Evolutionary conservation across 208 protist species (phyloP), one percentile per base, ranked within the genome.

Genomic region (Trypanosomatidae sp.): DNA sequence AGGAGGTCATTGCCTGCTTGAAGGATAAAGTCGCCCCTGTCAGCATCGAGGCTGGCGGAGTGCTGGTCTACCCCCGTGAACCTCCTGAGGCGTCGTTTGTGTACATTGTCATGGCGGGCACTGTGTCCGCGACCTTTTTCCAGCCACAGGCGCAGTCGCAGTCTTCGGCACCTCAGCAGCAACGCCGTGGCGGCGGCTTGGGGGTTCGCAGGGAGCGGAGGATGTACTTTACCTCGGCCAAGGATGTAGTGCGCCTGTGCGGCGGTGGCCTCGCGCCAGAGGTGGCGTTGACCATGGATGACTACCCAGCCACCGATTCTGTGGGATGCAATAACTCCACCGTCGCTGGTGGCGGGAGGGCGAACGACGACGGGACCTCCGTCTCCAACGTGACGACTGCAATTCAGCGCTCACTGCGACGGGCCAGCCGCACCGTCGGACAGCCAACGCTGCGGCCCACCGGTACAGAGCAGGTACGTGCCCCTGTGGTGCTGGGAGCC

Each of bases 141-240:
- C 91, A 94, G 77, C 81, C 80, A 19, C 86, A 91, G 64, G 19
- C 49, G 39, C 60, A 22, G 43, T 50, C 68, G 17, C 69, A 70
- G 8, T 44, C 28, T 33, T 49, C 64, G 69, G n/a, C 60, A 64
- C 71, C 49, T 39, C 55, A 68, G 15, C 66, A 64, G 3, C 44
- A 49, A 7, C 59, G 44, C 17, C 47, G 36, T 28, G 36, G 70
- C 41, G 44, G 50, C 17, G 64, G 69, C 55, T 62, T 73, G n/a
- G 66, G 70, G 22, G 5, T 56, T 2, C 68, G 59, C 60, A 65
- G 71, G 46, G 66, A 69, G 59, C 88, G 89, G 22, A 83, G 80
- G 74, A 90, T 87, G 69, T 96, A 89, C 81, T 93, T 91, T 74
- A 89, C 85, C 25, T 87, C 83, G 13, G 73, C 78, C 47, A 89